phyloP scores from a whole-genome alignment of 495 filamentous ascomycete genomes.

The Neurospora sp. region DNA sequence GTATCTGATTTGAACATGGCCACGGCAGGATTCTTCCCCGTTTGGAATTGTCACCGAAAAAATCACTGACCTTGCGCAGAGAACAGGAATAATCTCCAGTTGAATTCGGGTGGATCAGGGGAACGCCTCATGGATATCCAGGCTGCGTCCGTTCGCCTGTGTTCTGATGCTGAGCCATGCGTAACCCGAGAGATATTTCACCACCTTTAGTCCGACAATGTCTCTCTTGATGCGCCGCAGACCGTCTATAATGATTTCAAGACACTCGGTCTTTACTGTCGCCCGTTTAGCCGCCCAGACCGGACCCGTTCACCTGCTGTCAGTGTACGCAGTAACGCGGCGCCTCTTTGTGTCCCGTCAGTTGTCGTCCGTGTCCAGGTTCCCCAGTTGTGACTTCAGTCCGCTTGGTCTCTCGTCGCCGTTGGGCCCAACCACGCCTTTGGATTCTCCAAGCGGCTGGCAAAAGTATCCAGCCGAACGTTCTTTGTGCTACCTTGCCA shows the following conservation, averaged over 20 bases:
- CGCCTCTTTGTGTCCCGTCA: neutral
- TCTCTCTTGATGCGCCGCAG: neutral
- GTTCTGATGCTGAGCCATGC: neutral
- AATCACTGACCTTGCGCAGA: neutral
- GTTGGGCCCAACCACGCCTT: neutral
- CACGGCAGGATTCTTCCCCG: neutral
- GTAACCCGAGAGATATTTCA: neutral
- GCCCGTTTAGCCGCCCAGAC: neutral
- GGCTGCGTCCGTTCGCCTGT: neutral
- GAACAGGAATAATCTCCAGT: neutral
- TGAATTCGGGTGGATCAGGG: neutral
- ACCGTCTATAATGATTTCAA: neutral
- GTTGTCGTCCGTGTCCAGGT: neutral
- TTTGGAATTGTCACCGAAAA: neutral
- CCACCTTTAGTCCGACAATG: neutral
- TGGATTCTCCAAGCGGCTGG: neutral
- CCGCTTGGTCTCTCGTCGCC: neutral
- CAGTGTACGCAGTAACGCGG: neutral
- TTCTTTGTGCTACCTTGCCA: slow-evolving; percentile 1
- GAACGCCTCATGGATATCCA: neutral
- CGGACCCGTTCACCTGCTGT: neutral
- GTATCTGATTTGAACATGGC: neutral
- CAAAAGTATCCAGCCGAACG: neutral
- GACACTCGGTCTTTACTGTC: neutral
- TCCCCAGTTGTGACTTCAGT: neutral